phyloP scores from a whole-genome alignment of 1,284 basidiomycete species.

The Fomitopsis palustris region DNA sequence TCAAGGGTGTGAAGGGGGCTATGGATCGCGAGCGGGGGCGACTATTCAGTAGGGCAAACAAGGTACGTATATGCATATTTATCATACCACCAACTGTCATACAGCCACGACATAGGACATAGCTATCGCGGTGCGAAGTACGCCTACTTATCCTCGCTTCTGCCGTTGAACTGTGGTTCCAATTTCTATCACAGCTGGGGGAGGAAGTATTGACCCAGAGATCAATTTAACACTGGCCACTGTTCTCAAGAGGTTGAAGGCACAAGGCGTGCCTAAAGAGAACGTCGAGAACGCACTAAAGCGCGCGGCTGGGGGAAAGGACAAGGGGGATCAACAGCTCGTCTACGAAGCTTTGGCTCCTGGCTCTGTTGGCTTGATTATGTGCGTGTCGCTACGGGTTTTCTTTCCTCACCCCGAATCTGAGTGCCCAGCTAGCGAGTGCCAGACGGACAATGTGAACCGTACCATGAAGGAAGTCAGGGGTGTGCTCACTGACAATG shows the following conservation, averaged over 20 bases:
- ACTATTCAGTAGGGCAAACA: conserved; percentile 55
- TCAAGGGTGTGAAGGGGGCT: conserved; percentile 76
- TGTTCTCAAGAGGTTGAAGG: conserved; percentile 59
- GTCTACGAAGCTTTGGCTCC: conserved; percentile 74
- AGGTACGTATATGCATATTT: conserved; percentile 40
- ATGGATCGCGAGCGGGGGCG: conserved; percentile 66
- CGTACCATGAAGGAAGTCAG: conserved; percentile 67
- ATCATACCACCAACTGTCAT: neutral
- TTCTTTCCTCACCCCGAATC: neutral
- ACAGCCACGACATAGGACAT: conserved; percentile 57
- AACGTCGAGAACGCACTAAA: conserved; percentile 73
- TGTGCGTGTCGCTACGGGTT: conserved; percentile 50
- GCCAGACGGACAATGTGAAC: conserved; percentile 70
- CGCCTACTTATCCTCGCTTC: conserved; percentile 18
- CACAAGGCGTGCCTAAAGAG: conserved; percentile 71
- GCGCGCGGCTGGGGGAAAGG: conserved; percentile 51
- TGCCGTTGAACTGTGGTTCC: neutral
- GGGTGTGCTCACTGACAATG: conserved; percentile 54
- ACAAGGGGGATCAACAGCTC: conserved; percentile 46
- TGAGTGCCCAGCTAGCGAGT: conserved; percentile 51
- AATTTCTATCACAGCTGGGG: conserved; percentile 44
- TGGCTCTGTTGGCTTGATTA: conserved; percentile 68
- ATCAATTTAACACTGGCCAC: conserved; percentile 61
- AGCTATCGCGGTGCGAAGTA: conserved; percentile 62
- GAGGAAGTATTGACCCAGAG: conserved; percentile 56